These are phyloP conservation scores for Rhizopus stolonifer DNA, from an alignment of 371 early-diverging fungal genomes.

Conservation along the genomic window DNA sequence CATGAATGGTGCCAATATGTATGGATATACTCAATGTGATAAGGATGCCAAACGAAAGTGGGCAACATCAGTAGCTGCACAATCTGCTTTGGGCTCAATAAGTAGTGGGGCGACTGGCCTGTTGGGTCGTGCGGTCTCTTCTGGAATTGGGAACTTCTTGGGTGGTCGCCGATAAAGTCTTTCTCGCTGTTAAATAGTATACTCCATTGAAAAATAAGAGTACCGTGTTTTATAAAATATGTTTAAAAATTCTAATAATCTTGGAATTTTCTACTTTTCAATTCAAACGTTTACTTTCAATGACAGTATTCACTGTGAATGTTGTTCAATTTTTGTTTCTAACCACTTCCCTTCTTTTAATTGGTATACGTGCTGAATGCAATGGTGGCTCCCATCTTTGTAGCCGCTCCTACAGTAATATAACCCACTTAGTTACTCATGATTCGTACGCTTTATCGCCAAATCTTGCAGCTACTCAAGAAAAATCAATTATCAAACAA, in stretches of 20 bases:
- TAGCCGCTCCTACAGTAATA: conserved; percentile 46
- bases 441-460: conserved; percentile 65
- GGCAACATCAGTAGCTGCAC: conserved; percentile 51
- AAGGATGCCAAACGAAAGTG: conserved; percentile 83
- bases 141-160: conserved; percentile 39
- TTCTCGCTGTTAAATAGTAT: too few species aligned
- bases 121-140: conserved; percentile 40
- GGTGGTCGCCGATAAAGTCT: conserved; percentile 4
- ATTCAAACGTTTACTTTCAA: conserved; percentile 3
- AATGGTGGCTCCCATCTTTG: conserved; percentile 71
- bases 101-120: conserved; percentile 40
- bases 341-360: neutral
- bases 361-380: conserved; percentile 37
- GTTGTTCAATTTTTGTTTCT: neutral
- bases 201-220: neutral
- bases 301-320: neutral
- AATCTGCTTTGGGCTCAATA: conserved; percentile 43
- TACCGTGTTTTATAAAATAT: neutral
- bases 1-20: conserved; percentile 85
- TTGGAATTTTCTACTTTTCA: neutral
- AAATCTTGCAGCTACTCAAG: conserved; percentile 63
- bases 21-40: conserved; percentile 95
- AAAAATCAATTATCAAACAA: conserved; percentile 54
- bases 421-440: conserved; percentile 69
- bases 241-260: neutral